phyloP scores from a whole-genome alignment of 1,139 yeast genomes.

The Kluyveromyces marxianus region DNA sequence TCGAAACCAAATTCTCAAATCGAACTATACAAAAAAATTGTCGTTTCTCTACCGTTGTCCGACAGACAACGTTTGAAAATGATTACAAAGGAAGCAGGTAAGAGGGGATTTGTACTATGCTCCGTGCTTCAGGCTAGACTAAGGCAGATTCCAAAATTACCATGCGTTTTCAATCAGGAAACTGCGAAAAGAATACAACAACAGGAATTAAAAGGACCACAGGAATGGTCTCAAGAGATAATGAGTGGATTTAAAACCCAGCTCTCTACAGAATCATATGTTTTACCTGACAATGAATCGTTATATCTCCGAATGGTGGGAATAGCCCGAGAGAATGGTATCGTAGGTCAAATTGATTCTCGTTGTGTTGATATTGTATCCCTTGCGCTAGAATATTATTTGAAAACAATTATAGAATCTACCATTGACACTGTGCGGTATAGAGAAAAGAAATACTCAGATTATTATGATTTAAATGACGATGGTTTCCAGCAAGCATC shows the following conservation, averaged over 20 bases:
- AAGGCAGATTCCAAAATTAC: conserved; percentile 79
- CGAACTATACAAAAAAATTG: conserved; percentile 76
- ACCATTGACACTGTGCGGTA: conserved; percentile 67
- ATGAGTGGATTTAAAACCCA: conserved; percentile 85
- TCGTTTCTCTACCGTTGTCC: conserved; percentile 76
- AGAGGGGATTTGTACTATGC: conserved; percentile 67
- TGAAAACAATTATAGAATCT: conserved; percentile 66
- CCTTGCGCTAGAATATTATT: conserved; percentile 71
- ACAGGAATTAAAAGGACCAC: conserved; percentile 44
- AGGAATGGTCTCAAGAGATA: conserved; percentile 88
- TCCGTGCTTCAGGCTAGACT: conserved; percentile 77
- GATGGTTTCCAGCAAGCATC: conserved; percentile 26
- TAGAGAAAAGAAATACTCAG: conserved; percentile 47
- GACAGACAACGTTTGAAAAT: conserved; percentile 81
- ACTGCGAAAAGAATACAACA: conserved; percentile 41
- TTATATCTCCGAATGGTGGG: conserved; percentile 69
- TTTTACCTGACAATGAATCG: conserved; percentile 73
- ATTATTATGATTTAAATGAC: conserved; percentile 33
- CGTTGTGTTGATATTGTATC: conserved; percentile 71
- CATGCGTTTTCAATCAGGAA: conserved; percentile 46
- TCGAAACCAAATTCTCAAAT: conserved; percentile 44
- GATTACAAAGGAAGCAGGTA: conserved; percentile 76
- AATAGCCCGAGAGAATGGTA: conserved; percentile 83
- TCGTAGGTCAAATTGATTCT: conserved; percentile 71
- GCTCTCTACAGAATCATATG: conserved; percentile 66